phyloP scores from a whole-genome alignment of 805 yeast species.

The Wickerhamomyces silvicola region DNA sequence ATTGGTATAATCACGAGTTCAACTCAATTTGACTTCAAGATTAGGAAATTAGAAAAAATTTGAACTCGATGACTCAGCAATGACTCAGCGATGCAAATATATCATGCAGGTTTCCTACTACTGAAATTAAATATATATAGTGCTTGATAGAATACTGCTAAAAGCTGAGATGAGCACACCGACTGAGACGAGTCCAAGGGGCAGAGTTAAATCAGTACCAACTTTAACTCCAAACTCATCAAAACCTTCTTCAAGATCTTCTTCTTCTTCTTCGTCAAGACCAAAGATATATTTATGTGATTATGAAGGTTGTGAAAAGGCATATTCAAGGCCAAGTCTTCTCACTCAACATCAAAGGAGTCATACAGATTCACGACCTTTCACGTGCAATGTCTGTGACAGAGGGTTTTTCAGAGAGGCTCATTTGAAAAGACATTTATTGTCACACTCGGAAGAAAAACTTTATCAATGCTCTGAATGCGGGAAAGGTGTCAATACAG shows the following conservation, averaged over 20 bases:
- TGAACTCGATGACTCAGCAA: no score
- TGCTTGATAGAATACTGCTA: no score
- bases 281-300: conserved; percentile 61
- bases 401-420: conserved; percentile 66
- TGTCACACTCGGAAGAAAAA: conserved; percentile 59
- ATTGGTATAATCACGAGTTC: conserved; percentile 2
- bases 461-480: conserved; percentile 73
- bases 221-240: conserved; percentile 4
- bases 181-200: no score
- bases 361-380: conserved; percentile 78
- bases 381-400: conserved; percentile 57
- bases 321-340: conserved; percentile 75
- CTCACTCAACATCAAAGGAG: conserved; percentile 74
- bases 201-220: background rate
- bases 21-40: no score
- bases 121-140: no score
- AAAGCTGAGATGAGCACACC: no score
- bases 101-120: no score
- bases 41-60: no score
- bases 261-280: conserved; percentile 32
- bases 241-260: conserved; percentile 6
- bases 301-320: conserved; percentile 61
- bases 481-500: conserved; percentile 73
- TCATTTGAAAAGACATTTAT: conserved; percentile 70
- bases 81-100: no score